Evolutionary conservation across 2,329 filamentous ascomycete genomes (phyloP).

Genomic region (Nemania serpens): DNA sequence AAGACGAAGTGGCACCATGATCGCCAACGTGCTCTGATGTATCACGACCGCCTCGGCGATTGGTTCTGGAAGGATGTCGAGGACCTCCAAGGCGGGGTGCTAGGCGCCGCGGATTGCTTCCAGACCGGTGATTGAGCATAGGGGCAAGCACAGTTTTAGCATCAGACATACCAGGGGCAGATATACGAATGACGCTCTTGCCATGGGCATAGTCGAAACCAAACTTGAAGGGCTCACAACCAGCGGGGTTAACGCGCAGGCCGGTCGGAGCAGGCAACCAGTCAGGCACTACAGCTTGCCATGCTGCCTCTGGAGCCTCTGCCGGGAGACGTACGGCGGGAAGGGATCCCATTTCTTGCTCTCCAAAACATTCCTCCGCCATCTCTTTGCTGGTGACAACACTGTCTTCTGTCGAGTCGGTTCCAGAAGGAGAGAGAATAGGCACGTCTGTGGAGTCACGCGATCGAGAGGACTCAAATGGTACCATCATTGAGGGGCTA

Average conservation of each 20-base stretch:
- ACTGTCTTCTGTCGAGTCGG: slow-evolving; percentile 46
- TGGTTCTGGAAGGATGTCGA: slow-evolving; percentile 25
- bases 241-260: slow-evolving; percentile 55
- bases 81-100: slow-evolving; percentile 19
- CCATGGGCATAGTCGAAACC: slow-evolving; percentile 45
- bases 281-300: slow-evolving; percentile 61
- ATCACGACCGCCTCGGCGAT: slow-evolving; percentile 32
- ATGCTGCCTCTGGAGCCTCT: slow-evolving; percentile 64
- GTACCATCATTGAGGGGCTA: slow-evolving; percentile 69
- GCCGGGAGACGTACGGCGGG: slow-evolving; percentile 71
- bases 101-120: slow-evolving; percentile 32
- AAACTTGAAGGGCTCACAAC: slow-evolving; percentile 50
- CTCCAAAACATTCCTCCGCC: slow-evolving; percentile 80
- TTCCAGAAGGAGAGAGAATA: slow-evolving; percentile 54
- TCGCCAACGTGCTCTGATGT: slow-evolving; percentile 18
- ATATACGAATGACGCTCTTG: slow-evolving; percentile 50
- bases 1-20: slow-evolving; percentile 17
- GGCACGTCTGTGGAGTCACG: slow-evolving; percentile 70
- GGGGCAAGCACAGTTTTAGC: slow-evolving; percentile 42
- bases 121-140: slow-evolving; percentile 25
- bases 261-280: slow-evolving; percentile 59
- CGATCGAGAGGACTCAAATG: slow-evolving; percentile 60
- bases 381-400: slow-evolving; percentile 67
- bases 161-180: slow-evolving; percentile 48
- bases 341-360: slow-evolving; percentile 79